Evolutionary conservation across 2,329 filamentous ascomycete genomes (phyloP).

Genomic region (Alternaria ventricosa): DNA sequence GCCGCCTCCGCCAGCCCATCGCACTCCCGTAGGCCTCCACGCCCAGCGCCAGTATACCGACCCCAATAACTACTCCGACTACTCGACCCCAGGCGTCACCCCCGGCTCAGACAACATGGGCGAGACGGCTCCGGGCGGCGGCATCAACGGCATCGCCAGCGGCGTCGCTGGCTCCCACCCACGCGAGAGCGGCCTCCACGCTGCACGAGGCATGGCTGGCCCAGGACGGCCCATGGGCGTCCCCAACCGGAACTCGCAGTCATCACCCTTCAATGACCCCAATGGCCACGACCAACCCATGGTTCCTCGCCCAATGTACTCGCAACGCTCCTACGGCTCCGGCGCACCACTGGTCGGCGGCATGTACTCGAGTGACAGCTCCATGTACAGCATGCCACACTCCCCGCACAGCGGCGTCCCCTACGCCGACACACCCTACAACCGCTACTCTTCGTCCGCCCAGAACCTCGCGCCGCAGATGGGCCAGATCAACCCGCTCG

Average conservation of each 20-base stretch:
- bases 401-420: conserved; percentile 42
- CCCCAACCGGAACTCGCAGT: conserved; percentile 28
- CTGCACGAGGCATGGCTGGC: conserved; percentile 56
- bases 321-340: conserved; percentile 29
- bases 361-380: conserved; percentile 47
- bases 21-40: conserved; percentile 36
- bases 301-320: conserved; percentile 30
- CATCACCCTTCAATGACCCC: conserved; percentile 36
- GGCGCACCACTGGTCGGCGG: conserved; percentile 37
- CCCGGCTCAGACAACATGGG: conserved; percentile 72
- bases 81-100: conserved; percentile 53
- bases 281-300: conserved; percentile 32
- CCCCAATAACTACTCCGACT: conserved; percentile 44
- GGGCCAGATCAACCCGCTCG: conserved; percentile 72
- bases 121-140: conserved; percentile 65
- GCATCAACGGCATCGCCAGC: conserved; percentile 71
- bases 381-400: conserved; percentile 58
- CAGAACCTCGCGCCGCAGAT: conserved; percentile 41
- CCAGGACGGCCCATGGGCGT: conserved; percentile 30
- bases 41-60: conserved; percentile 35
- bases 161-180: conserved; percentile 64
- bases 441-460: conserved; percentile 58
- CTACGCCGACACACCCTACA: conserved; percentile 72
- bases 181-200: conserved; percentile 69
- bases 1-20: conserved; percentile 45